Percentiles rank a stretch among this genome's conserved stretches.
Evolutionary conservation across 2,329 filamentous ascomycete species (phyloP).

Genomic region (Cladobotryum protrusum): DNA sequence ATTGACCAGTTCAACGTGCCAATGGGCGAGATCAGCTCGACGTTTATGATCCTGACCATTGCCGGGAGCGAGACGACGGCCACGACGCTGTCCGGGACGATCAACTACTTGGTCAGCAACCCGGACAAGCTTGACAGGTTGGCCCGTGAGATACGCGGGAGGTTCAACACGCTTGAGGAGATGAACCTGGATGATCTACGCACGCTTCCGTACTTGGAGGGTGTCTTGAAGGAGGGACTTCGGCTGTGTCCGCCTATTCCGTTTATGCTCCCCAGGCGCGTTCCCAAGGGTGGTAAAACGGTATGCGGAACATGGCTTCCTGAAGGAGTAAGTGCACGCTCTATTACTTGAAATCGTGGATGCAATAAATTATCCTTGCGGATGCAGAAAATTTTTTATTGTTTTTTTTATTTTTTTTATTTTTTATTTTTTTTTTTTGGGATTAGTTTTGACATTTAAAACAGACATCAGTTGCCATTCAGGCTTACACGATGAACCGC

Average conservation of each 20-base stretch:
- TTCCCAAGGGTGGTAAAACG: constrained; percentile 22
- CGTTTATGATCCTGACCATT: constrained; percentile 17
- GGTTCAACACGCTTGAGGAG: constrained; percentile 9
- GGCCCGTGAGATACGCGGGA: constrained; percentile 24
- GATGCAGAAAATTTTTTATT: neutral
- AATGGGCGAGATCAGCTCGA: constrained; percentile 27
- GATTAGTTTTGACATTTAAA: constrained; percentile 22
- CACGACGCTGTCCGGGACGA: constrained; percentile 21
- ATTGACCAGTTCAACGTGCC: constrained; percentile 22
- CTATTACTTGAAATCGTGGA: too few species aligned
- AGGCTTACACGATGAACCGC: constrained; percentile 6
- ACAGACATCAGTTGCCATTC: constrained; percentile 14
- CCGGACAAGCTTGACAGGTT: constrained; percentile 25
- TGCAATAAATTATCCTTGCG: too few species aligned
- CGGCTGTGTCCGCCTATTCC: constrained; percentile 41
- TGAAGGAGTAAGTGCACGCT: constrained; percentile 22
- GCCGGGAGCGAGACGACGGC: constrained; percentile 29
- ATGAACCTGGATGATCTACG: constrained; percentile 11
- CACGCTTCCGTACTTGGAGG: constrained; percentile 38
- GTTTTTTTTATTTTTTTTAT: constrained; percentile 18
- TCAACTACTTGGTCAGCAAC: constrained; percentile 25
- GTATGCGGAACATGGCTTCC: constrained; percentile 29
- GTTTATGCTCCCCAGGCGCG: constrained; percentile 30
- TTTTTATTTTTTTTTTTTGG: neutral
- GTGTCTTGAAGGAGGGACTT: constrained; percentile 43